Evolutionary conservation across 148 eudicot genomes (phyloP).

Genomic region (Diospyros lotus): DNA sequence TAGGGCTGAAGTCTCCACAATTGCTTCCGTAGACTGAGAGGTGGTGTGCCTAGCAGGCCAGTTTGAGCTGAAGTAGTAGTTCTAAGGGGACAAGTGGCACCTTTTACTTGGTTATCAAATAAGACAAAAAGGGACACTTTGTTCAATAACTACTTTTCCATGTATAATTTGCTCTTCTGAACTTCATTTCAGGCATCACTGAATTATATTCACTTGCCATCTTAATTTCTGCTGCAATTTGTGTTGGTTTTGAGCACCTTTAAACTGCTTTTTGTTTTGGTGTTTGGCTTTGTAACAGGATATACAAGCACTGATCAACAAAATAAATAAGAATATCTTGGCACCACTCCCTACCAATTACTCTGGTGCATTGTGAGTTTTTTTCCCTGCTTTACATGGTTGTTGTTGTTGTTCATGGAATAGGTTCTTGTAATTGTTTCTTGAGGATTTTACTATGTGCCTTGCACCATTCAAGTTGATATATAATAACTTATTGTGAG

Average conservation of each 20-base stretch:
- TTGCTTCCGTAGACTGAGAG: no score
- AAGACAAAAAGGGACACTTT: not conserved
- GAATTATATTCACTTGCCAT: not conserved
- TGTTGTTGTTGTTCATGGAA: slow-evolving; percentile 1
- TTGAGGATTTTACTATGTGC: not conserved
- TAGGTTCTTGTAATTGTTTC: not conserved
- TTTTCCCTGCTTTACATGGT: slow-evolving; percentile 1
- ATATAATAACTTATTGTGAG: not conserved
- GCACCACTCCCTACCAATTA: slow-evolving; percentile 90
- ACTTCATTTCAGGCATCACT: not conserved
- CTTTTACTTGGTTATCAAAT: no score
- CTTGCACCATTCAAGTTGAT: not conserved
- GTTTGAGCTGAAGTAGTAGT: no score
- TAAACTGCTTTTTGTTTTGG: slow-evolving; percentile 4
- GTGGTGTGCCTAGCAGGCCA: no score
- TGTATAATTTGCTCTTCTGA: not conserved
- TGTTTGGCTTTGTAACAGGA: slow-evolving; percentile 49
- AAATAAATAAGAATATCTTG: slow-evolving; percentile 82
- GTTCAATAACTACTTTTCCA: not conserved
- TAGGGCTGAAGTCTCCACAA: no score
- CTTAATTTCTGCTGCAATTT: not conserved
- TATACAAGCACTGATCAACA: slow-evolving; percentile 93
- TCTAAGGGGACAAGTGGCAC: no score
- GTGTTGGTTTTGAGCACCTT: not conserved
- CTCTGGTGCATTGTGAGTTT: slow-evolving; percentile 83